These are phyloP conservation scores for Talaromyces albobiverticillius DNA, from an alignment of 2,329 filamentous ascomycete genomes.

Conservation along the genomic window DNA sequence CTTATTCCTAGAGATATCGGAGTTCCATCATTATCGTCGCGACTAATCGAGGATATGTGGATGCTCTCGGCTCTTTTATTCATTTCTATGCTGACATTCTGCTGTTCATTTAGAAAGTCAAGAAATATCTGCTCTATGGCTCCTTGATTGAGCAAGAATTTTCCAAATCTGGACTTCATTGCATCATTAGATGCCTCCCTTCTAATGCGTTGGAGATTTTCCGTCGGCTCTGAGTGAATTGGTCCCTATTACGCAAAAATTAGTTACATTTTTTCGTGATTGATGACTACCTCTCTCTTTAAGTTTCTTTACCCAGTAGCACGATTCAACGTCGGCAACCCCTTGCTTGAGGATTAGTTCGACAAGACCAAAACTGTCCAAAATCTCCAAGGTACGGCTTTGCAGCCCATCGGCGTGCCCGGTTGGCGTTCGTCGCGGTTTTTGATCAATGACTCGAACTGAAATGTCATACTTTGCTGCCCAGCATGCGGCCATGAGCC, in stretches of 20 bases:
- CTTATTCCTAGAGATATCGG: neutral
- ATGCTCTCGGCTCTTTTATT: neutral
- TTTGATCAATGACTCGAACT: constrained; percentile 22
- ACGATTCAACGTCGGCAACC: constrained; percentile 1
- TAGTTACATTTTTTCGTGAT: too few relatives aligned
- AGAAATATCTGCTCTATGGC: constrained; percentile 2
- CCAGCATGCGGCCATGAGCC: constrained; percentile 41
- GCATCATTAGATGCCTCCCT: neutral
- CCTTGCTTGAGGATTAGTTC: constrained; percentile 2
- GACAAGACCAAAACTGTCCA: constrained; percentile 67
- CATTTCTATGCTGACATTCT: neutral
- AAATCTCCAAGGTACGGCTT: constrained; percentile 66
- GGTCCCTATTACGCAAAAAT: neutral
- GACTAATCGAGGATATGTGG: neutral
- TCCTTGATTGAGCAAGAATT: constrained; percentile 8
- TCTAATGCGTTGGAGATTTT: neutral
- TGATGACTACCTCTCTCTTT: neutral
- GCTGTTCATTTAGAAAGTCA: neutral
- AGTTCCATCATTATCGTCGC: neutral
- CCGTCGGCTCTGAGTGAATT: neutral
- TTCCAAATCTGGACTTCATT: neutral
- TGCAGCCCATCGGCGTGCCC: constrained; percentile 57
- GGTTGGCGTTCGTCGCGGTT: constrained; percentile 19
- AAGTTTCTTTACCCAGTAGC: constrained; percentile 7
- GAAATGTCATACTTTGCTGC: constrained; percentile 17